These are phyloP conservation scores for Suhomyces bribrorum DNA, from an alignment of 1,139 yeast genomes.

Conservation along the genomic window DNA sequence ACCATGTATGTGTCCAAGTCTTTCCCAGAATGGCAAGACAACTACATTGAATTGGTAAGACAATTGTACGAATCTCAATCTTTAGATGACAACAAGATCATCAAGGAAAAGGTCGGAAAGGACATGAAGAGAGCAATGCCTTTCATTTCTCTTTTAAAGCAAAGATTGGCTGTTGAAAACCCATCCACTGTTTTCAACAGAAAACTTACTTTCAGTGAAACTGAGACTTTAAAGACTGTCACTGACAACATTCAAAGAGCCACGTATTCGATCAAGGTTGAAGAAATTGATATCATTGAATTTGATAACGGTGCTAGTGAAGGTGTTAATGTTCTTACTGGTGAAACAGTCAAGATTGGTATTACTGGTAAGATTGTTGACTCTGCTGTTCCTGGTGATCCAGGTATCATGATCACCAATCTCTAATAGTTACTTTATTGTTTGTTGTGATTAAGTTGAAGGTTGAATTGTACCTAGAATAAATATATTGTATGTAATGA, in stretches of 20 bases:
- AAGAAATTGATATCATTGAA: constrained; percentile 54
- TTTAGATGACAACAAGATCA: constrained; percentile 59
- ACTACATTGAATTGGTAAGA: constrained; percentile 80
- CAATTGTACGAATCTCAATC: constrained; percentile 67
- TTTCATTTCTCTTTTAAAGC: constrained; percentile 81
- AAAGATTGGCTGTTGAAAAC: constrained; percentile 67
- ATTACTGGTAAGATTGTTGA: constrained; percentile 71
- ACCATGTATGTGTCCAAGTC: constrained; percentile 71
- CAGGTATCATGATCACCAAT: constrained; percentile 79
- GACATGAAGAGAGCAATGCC: constrained; percentile 98
- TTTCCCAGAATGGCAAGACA: constrained; percentile 97
- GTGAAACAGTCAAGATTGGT: constrained; percentile 65
- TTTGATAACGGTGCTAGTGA: constrained; percentile 60
- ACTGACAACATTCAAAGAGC: constrained; percentile 59
- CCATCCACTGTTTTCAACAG: constrained; percentile 83
- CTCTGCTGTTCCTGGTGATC: constrained; percentile 89
- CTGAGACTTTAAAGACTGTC: constrained; percentile 62
- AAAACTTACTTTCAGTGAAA: constrained; percentile 79
- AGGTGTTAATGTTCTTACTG: constrained; percentile 69
- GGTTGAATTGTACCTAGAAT: no score
- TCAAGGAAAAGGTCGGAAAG: constrained; percentile 66
- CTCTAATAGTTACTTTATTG: constrained; percentile 22
- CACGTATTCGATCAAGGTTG: constrained; percentile 61
- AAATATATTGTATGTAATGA: no score
- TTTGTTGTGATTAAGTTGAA: no score